Evolutionary conservation across 1,139 yeast genomes (phyloP).

Genomic region (Groenewaldozyma auringiensis): DNA sequence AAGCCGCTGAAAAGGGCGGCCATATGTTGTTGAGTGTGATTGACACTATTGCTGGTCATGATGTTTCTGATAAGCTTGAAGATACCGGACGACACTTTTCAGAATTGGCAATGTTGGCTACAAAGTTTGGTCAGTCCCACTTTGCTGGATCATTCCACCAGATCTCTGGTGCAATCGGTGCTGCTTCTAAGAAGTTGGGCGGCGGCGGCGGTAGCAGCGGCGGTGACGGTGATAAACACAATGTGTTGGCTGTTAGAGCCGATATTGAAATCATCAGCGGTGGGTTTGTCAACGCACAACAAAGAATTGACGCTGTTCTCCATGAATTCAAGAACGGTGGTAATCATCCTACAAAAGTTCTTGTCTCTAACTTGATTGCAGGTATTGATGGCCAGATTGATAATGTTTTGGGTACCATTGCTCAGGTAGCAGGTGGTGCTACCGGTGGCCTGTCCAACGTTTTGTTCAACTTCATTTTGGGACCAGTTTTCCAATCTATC

Average conservation of each 20-base stretch:
- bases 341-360: conserved; percentile 22
- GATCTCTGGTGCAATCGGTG: not conserved
- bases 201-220: not conserved
- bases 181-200: not conserved
- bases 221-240: not conserved
- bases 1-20: not conserved
- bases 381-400: conserved; percentile 30
- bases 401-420: conserved; percentile 21
- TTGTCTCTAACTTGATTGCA: conserved; percentile 21
- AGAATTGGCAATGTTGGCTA: not conserved
- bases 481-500: conserved; percentile 29
- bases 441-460: conserved; percentile 20
- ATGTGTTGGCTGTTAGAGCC: not conserved
- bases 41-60: not conserved
- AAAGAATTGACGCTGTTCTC: conserved; percentile 16
- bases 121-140: not conserved
- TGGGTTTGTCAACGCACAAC: conserved; percentile 18
- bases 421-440: conserved; percentile 20
- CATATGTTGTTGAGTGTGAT: not conserved
- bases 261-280: conserved; percentile 1
- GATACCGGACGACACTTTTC: not conserved
- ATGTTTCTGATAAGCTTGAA: not conserved
- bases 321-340: conserved; percentile 16
- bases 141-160: not conserved
- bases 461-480: conserved; percentile 22